Evolutionary conservation across 2,329 filamentous ascomycete genomes (phyloP).

Genomic region (Calonectria crousiana): DNA sequence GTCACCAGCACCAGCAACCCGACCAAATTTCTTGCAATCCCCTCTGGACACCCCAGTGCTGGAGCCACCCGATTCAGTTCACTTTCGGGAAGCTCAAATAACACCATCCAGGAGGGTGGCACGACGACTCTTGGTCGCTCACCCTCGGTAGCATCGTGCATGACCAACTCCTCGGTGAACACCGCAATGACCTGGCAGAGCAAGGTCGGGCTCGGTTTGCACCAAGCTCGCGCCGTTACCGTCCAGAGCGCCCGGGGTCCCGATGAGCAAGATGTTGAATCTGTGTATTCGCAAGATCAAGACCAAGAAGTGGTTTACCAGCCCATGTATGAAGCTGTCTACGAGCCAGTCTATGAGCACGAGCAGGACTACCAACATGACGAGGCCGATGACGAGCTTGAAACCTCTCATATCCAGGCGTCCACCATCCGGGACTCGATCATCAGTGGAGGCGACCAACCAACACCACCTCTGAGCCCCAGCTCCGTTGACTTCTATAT

Average conservation of each 20-base stretch:
- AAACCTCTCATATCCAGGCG: constrained; percentile 29
- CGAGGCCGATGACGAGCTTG: constrained; percentile 26
- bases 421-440: constrained; percentile 40
- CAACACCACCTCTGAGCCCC: constrained; percentile 65
- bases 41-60: constrained; percentile 34
- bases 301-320: constrained; percentile 21
- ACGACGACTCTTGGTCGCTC: constrained; percentile 31
- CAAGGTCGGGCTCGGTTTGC: constrained; percentile 47
- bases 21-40: constrained; percentile 59
- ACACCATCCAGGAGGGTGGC: constrained; percentile 37
- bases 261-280: constrained; percentile 34
- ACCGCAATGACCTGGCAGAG: constrained; percentile 50
- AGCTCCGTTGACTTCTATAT: constrained; percentile 63
- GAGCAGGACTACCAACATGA: constrained; percentile 27
- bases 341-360: constrained; percentile 15
- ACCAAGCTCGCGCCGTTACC: constrained; percentile 56
- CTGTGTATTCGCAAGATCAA: constrained; percentile 34
- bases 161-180: constrained; percentile 53
- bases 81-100: constrained; percentile 41
- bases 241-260: constrained; percentile 49
- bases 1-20: constrained; percentile 55
- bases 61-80: constrained; percentile 40
- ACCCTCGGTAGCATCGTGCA: constrained; percentile 47
- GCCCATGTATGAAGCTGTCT: constrained; percentile 25
- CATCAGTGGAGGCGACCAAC: constrained; percentile 52